phyloP scores from a whole-genome alignment of 345 rosid genomes.

The Populus ilicifolia region DNA sequence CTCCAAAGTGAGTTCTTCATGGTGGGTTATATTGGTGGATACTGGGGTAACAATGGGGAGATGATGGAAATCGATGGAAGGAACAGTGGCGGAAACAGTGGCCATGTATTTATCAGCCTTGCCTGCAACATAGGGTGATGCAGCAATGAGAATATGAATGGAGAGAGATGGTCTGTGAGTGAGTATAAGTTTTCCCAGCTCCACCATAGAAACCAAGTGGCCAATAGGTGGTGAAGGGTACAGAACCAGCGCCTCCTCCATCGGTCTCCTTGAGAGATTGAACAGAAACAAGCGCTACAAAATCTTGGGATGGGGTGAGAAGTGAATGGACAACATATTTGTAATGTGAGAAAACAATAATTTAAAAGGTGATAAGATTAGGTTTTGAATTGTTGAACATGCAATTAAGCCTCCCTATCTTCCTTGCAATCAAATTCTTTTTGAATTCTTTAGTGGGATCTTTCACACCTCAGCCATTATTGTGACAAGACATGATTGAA shows the following conservation, averaged over 20 bases:
- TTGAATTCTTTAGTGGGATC: no score
- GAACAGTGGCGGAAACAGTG: constrained; percentile 12
- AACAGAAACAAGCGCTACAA: no score
- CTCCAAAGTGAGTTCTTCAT: constrained; percentile 13
- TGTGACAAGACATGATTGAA: no score
- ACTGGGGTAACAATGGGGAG: constrained; percentile 22
- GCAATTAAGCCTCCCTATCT: no score
- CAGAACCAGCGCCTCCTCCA: constrained; percentile 43
- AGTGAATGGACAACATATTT: no score
- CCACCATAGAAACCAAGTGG: constrained; percentile 71
- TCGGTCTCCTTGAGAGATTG: constrained; percentile 6
- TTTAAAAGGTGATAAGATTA: no score
- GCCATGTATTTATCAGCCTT: constrained; percentile 32
- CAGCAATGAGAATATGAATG: constrained; percentile 42
- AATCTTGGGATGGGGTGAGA: no score
- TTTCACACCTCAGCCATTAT: no score
- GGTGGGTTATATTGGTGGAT: background rate
- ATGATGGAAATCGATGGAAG: constrained; percentile 25
- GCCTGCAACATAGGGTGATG: constrained; percentile 42
- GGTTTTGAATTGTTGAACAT: no score
- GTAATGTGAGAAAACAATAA: no score
- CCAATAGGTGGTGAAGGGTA: constrained; percentile 68
- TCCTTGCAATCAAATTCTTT: no score
- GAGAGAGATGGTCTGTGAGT: constrained; percentile 45
- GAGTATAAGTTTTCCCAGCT: constrained; percentile 54